phyloP scores from a whole-genome alignment of 371 early-diverging fungal genomes.

The Batkoa obscura region DNA sequence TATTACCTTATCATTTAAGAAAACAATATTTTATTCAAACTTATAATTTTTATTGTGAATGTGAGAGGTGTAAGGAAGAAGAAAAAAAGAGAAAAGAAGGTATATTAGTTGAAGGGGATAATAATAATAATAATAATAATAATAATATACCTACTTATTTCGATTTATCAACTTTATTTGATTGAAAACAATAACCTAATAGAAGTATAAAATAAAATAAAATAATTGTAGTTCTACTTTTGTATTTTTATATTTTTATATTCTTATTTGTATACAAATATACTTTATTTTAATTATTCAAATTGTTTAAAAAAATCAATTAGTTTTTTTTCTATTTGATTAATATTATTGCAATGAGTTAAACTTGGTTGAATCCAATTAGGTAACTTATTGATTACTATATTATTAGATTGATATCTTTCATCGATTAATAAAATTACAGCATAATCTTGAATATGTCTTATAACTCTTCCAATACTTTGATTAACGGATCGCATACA shows the following conservation, averaged over 20 bases:
- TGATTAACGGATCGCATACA: constrained; percentile 97
- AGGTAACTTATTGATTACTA: neutral
- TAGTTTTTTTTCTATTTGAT: too few species aligned
- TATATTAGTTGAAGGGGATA: neutral
- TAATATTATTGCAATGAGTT: too few species aligned
- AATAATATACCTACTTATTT: neutral
- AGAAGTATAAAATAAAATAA: too few species aligned
- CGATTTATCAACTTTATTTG: neutral
- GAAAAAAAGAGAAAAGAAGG: neutral
- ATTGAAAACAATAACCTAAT: too few species aligned
- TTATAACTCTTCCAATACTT: constrained; percentile 83
- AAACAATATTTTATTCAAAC: neutral
- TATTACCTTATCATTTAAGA: neutral
- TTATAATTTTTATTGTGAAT: neutral
- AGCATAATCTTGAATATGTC: constrained; percentile 73
- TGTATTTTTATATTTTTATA: too few species aligned
- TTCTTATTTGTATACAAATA: too few species aligned
- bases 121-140: neutral
- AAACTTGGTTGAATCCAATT: constrained; percentile 1
- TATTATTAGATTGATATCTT: constrained; percentile 15
- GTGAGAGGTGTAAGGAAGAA: neutral
- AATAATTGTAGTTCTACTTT: too few species aligned
- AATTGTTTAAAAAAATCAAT: too few species aligned
- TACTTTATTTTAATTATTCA: too few species aligned
- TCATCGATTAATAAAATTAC: constrained; percentile 47